Evolutionary conservation across 2,329 filamentous ascomycete species (phyloP).

Genomic region (Daldinia sp.): DNA sequence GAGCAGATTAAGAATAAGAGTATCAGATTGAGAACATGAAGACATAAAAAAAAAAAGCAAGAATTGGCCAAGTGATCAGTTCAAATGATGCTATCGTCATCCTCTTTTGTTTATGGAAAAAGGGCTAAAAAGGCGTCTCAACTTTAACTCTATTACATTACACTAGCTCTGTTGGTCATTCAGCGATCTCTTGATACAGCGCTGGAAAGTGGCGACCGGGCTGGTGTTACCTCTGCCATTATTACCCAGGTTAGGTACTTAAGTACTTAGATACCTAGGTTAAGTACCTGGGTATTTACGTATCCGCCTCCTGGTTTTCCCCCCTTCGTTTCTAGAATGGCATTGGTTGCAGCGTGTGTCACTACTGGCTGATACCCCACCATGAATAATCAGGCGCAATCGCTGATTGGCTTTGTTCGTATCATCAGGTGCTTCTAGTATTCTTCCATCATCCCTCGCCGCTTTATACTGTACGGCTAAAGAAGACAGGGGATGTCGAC

Average conservation of each 20-base stretch:
- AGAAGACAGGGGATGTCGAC: conserved; percentile 33
- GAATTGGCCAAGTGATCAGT: not conserved
- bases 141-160: conserved; percentile 11
- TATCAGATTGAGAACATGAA: not conserved
- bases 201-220: not conserved
- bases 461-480: conserved; percentile 47
- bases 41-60: not conserved
- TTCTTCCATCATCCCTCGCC: conserved; percentile 49
- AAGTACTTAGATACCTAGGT: not conserved
- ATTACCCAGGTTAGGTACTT: not conserved
- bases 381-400: conserved; percentile 12
- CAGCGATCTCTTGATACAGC: conserved; percentile 1
- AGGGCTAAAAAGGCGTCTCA: conserved; percentile 3
- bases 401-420: conserved; percentile 38
- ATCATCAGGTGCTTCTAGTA: conserved; percentile 45
- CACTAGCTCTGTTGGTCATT: conserved; percentile 8
- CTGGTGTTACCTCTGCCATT: not conserved
- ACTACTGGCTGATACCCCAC: conserved; percentile 33
- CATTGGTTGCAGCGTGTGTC: conserved; percentile 17
- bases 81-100: conserved; percentile 32
- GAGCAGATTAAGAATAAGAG: conserved; percentile 3
- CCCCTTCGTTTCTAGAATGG: conserved; percentile 14
- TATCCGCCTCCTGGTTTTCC: not conserved
- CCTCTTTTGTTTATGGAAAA: conserved; percentile 11
- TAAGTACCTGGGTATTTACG: not conserved